Evolutionary conservation across 169 alveolate species (phyloP), one percentile per base, ranked within the genome.

Genomic region (Plasmodium ovale): DNA sequence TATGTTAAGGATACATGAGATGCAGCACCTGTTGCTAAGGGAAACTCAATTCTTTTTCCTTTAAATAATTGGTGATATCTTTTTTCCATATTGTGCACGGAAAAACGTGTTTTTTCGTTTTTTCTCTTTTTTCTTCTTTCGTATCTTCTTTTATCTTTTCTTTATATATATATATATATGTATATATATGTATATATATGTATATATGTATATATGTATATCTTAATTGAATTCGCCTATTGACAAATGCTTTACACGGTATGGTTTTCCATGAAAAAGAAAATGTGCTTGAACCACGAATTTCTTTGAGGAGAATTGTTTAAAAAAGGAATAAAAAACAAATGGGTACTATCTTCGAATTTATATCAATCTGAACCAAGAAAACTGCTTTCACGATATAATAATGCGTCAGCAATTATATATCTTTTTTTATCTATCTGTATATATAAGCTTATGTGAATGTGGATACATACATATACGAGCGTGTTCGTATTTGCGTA

Each of bases 21-120:
- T 31, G 90, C 90, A 35, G 90, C 90, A 5, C 90, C 90, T 31
- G 90, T 82, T 23, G 90, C 90, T 69, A 82, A 56, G 27, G 90
- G 90, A 31, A 82, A 82, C 19, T 82, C 90, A n/a, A 82, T 54
- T 44, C 90, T 49, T 54, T 82, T 82, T 21, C 90, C 90, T 64
- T 82, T 82, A 47, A 82, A 82, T 27, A 82, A 42, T 70, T 82
- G 79, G 19, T 58, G 90, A 56, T 67, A 82, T 37, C 82, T 82
- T 69, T 82, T 82, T 16, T 82, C 90, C 90, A 82, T 82, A 7
- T 47, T 47, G 16, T 14, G 16, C 16, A 14, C 12, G 25, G 16
- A 47, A 47, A 6, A n/a, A n/a, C n/a, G n/a, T n/a, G n/a, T n/a
- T n/a, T n/a, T n/a, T 68, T 21, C 58, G 31, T 23, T 25, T n/a